Evolutionary conservation across 148 eudicot genomes (phyloP).

Genomic region (Chenopodium quinoa): DNA sequence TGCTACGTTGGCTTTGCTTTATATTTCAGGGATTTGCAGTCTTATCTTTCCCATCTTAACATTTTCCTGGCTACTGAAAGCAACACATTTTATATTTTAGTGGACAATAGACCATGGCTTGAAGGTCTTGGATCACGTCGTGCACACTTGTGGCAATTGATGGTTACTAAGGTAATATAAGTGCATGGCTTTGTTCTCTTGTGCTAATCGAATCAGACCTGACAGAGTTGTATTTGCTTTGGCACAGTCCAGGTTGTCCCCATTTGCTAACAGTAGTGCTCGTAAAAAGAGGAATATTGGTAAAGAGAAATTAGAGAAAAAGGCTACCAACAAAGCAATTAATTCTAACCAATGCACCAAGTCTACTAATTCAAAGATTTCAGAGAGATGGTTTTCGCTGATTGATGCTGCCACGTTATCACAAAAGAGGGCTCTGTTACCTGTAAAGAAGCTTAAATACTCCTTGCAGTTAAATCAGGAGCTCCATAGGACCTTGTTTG

Average conservation of each 20-base stretch:
- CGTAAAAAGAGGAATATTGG: conserved; percentile 50
- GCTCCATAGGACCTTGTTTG: conserved; percentile 80
- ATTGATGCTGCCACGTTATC: conserved; percentile 74
- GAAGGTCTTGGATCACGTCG: conserved; percentile 74
- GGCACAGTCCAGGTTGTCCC: conserved; percentile 86
- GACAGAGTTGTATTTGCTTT: conserved; percentile 15
- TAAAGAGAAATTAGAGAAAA: conserved; percentile 42
- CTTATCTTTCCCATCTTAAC: conserved; percentile 89
- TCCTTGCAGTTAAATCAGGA: conserved; percentile 70
- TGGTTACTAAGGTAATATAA: conserved; percentile 87
- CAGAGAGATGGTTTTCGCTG: conserved; percentile 68
- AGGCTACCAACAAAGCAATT: conserved; percentile 31
- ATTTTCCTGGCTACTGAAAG: conserved; percentile 77
- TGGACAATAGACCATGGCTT: conserved; percentile 95
- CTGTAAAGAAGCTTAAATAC: conserved; percentile 74
- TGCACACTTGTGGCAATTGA: conserved; percentile 94
- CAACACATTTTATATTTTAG: conserved; percentile 77
- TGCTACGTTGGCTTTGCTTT: conserved; percentile 3
- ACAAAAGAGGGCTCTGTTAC: conserved; percentile 68
- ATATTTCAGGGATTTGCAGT: conserved; percentile 81
- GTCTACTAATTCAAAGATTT: conserved; percentile 36
- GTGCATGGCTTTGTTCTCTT: conserved; percentile 14
- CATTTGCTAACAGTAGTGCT: conserved; percentile 83
- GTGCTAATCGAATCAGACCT: conserved; percentile 13
- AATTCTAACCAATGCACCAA: conserved; percentile 26